Percentiles rank a stretch among this genome's conserved stretches.
These are phyloP conservation scores for Nepenthes gracilis DNA, from an alignment of 148 eudicot species.

Conservation along the genomic window DNA sequence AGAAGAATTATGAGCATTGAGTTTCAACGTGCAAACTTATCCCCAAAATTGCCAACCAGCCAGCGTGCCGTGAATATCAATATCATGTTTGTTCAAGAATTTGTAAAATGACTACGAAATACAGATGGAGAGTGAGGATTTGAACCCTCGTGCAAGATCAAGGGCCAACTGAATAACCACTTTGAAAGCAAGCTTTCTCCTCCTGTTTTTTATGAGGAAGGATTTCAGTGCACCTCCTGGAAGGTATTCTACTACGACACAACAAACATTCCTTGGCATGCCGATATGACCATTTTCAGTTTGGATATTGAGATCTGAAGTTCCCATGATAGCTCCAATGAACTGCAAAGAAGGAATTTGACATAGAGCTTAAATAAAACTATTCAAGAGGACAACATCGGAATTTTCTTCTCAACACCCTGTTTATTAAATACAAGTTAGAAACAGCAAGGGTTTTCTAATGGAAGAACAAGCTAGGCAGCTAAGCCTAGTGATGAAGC, in stretches of 20 bases:
- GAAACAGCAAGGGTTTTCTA: too few relatives aligned
- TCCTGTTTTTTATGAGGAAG: slow-evolving; percentile 68
- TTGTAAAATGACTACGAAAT: background rate
- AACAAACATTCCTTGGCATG: slow-evolving; percentile 69
- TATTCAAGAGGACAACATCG: too few relatives aligned
- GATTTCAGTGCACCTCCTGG: slow-evolving; percentile 84
- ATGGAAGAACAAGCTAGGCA: background rate
- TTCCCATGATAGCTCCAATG: slow-evolving; percentile 85
- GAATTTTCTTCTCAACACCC: too few relatives aligned
- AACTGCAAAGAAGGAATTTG: slow-evolving; percentile 34
- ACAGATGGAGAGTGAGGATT: slow-evolving; percentile 6
- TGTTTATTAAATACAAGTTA: too few relatives aligned
- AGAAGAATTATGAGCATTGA: background rate
- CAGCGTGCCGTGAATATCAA: too few relatives aligned
- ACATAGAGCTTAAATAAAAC: too few relatives aligned
- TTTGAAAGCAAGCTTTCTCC: slow-evolving; percentile 78
- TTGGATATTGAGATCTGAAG: slow-evolving; percentile 62
- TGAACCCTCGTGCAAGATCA: slow-evolving; percentile 85
- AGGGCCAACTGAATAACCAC: slow-evolving; percentile 74
- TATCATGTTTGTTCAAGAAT: too few relatives aligned
- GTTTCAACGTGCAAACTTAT: background rate
- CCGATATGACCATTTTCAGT: slow-evolving; percentile 71
- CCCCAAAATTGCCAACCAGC: too few relatives aligned
- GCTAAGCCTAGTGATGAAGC: background rate
- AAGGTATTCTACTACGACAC: slow-evolving; percentile 87